phyloP scores from a whole-genome alignment of 495 filamentous ascomycete species.

The Penicillium manginii region DNA sequence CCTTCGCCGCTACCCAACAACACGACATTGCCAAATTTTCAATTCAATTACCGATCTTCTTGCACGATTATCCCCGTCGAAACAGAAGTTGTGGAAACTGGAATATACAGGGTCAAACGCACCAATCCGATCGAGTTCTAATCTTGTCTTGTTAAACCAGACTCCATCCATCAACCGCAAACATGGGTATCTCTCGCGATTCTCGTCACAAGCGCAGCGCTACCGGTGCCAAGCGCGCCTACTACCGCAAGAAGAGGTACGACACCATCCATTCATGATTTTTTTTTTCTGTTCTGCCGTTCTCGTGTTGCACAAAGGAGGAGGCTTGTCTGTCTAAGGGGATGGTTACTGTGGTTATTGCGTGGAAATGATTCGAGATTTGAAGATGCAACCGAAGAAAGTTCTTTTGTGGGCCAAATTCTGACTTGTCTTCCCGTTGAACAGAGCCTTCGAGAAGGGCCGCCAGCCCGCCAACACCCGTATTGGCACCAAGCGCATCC shows the following conservation, averaged over 20 bases:
- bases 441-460: slow-evolving; percentile 98
- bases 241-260: slow-evolving; percentile 88
- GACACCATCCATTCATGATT: slow-evolving; percentile 28
- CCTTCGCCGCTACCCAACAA: too few species aligned
- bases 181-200: slow-evolving; percentile 99
- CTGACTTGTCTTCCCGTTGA: slow-evolving; percentile 19
- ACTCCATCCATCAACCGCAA: slow-evolving; percentile 63
- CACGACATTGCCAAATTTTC: neutral
- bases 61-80: slow-evolving; percentile 13
- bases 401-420: slow-evolving; percentile 8
- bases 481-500: slow-evolving; percentile 98
- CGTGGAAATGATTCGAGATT: neutral
- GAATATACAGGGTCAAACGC: slow-evolving; percentile 12
- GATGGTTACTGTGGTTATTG: neutral
- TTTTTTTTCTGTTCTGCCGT: slow-evolving; percentile 12
- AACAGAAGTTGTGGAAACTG: slow-evolving; percentile 28
- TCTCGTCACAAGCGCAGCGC: slow-evolving; percentile 98
- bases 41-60: slow-evolving; percentile 14
- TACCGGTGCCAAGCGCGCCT: slow-evolving; percentile 94
- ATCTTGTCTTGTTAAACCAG: slow-evolving; percentile 40
- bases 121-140: slow-evolving; percentile 25
- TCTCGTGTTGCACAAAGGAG: slow-evolving; percentile 1
- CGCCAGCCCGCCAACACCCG: slow-evolving; percentile 99
- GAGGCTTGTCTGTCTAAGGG: neutral
- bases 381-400: slow-evolving; percentile 6